Percentiles rank a stretch among this genome's conserved stretches.
Conservation (phyloP, 2,329 filamentous ascomycete genomes). For the Verruconis gallopava region DNA sequence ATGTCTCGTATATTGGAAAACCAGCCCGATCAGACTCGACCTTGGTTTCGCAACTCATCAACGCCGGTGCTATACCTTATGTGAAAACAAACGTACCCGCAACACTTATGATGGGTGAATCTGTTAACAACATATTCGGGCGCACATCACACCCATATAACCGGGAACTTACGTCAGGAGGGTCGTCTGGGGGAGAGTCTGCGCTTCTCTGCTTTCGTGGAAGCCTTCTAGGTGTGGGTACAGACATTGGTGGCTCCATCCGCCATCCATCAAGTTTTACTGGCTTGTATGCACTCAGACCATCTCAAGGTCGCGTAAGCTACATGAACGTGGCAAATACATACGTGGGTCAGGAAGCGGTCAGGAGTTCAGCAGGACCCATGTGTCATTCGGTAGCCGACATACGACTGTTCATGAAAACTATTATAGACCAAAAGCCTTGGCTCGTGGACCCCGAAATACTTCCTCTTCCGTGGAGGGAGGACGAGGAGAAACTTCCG, state of each 20-base stretch:
- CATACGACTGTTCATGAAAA: slow-evolving; percentile 28
- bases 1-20: slow-evolving; percentile 31
- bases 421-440: slow-evolving; percentile 26
- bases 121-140: slow-evolving; percentile 48
- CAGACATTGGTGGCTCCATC: slow-evolving; percentile 49
- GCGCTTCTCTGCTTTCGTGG: slow-evolving; percentile 46
- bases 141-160: slow-evolving; percentile 52
- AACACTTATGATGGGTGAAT: slow-evolving; percentile 37
- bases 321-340: slow-evolving; percentile 40
- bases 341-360: slow-evolving; percentile 50
- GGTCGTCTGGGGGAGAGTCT: slow-evolving; percentile 53
- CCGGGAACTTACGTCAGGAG: slow-evolving; percentile 46
- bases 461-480: slow-evolving; percentile 38
- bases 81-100: slow-evolving; percentile 41
- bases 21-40: slow-evolving; percentile 21
- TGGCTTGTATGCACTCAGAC: slow-evolving; percentile 19
- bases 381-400: slow-evolving; percentile 30
- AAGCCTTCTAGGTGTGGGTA: slow-evolving; percentile 46
- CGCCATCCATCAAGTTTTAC: slow-evolving; percentile 75
- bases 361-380: slow-evolving; percentile 46
- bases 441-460: slow-evolving; percentile 34
- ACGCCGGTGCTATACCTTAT: slow-evolving; percentile 37
- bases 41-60: slow-evolving; percentile 23
- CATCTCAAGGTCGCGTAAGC: slow-evolving; percentile 13
- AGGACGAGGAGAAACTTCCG: slow-evolving; percentile 24